Conservation (phyloP, 139 green algal genomes). For the Micromonas pusilla region DNA sequence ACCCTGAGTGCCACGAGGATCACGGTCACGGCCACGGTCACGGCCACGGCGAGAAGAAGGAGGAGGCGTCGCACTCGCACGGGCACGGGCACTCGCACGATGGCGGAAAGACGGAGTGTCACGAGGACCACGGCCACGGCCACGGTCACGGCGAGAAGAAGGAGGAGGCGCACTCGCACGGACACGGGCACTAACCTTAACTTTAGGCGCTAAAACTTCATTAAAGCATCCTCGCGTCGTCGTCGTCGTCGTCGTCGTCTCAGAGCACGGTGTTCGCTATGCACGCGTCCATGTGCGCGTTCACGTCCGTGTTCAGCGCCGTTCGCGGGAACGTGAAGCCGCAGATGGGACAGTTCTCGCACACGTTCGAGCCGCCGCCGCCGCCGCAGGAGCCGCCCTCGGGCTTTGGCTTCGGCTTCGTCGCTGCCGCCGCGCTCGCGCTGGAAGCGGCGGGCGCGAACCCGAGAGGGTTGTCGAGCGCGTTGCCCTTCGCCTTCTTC, state of each 20-base stretch:
- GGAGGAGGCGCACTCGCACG: neutral
- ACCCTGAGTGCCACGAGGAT: neutral
- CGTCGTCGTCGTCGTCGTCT: too few species aligned
- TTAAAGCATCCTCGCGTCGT: too few species aligned
- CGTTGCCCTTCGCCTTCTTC: neutral
- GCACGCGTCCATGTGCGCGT: slow-evolving; percentile 6
- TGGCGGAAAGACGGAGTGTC: neutral
- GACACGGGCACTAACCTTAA: neutral
- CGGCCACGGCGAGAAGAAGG: too few species aligned
- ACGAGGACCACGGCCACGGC: neutral
- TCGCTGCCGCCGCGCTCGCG: too few species aligned
- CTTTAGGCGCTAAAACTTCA: too few species aligned
- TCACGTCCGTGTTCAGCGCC: neutral
- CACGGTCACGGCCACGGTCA: neutral
- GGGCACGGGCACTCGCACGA: neutral
- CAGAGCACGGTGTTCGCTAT: neutral
- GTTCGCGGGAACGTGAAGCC: neutral
- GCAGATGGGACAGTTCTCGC: neutral
- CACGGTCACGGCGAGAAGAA: neutral
- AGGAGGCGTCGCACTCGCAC: too few species aligned
- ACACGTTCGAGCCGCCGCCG: too few species aligned
- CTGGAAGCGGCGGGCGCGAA: neutral
- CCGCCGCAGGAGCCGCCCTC: too few species aligned
- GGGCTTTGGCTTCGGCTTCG: too few species aligned
- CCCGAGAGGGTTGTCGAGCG: neutral